Conservation (phyloP, 495 filamentous ascomycete genomes). For the Haplographium delicatum region DNA sequence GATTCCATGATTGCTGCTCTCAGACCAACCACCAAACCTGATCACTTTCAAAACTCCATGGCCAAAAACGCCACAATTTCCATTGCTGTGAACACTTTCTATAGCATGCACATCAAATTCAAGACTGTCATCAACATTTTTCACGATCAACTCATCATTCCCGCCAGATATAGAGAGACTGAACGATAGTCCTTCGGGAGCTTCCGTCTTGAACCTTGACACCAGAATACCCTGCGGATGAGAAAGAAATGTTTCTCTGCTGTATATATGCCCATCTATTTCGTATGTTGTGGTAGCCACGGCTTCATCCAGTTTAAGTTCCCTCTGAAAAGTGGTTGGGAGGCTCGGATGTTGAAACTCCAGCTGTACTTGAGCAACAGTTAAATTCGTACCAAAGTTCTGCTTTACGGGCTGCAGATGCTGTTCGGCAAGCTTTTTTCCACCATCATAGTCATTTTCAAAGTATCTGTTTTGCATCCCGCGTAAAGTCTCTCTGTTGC, state of each 20-base stretch:
- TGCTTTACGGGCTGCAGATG: slow-evolving; percentile 10
- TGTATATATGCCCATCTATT: neutral
- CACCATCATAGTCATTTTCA: slow-evolving; percentile 5
- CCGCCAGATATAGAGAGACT: slow-evolving; percentile 6
- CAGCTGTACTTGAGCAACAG: slow-evolving; percentile 14
- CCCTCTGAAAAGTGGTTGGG: slow-evolving; percentile 1
- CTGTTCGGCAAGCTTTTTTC: slow-evolving; percentile 13
- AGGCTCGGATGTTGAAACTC: neutral
- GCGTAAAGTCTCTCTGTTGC: neutral
- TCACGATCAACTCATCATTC: slow-evolving; percentile 14
- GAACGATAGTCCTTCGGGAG: slow-evolving; percentile 5
- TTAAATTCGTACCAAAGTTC: slow-evolving; percentile 19
- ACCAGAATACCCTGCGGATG: slow-evolving; percentile 15
- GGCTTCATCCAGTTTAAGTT: slow-evolving; percentile 14
- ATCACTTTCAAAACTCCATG: slow-evolving; percentile 10
- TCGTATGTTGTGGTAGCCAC: slow-evolving; percentile 9
- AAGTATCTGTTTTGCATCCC: slow-evolving; percentile 11
- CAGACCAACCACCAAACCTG: neutral
- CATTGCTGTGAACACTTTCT: slow-evolving; percentile 19
- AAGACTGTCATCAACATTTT: neutral
- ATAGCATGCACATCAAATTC: slow-evolving; percentile 15
- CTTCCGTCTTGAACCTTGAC: slow-evolving; percentile 5
- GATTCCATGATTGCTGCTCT: slow-evolving; percentile 4
- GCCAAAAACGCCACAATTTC: slow-evolving; percentile 15
- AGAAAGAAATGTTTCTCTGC: slow-evolving; percentile 11